Evolutionary conservation across 768 basidiomycete species (phyloP), one percentile per base, ranked within the genome.

Genomic region (Naganishia randhawae): DNA sequence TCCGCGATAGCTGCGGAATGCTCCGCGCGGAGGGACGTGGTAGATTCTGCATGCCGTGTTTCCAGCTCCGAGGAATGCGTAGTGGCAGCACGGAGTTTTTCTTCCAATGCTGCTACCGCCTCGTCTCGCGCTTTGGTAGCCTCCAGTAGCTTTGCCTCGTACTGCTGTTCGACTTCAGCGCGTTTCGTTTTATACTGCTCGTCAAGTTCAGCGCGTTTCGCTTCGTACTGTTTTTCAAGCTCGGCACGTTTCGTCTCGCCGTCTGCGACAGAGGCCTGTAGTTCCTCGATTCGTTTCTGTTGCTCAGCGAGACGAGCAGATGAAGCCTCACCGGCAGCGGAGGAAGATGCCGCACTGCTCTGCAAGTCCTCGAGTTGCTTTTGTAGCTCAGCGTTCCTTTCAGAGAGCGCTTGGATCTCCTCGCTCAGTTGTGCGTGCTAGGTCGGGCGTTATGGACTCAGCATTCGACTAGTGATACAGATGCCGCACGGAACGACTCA

Each of bases 171-270:
- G 16, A 31, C n/a, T 11, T 65, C 48, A 1, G 42, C 65, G 11
- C 22, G 32, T 31, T 53, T 32, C 14, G 65, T n/a, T n/a, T n/a
- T n/a, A n/a, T n/a, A n/a, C n/a, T n/a, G n/a, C n/a, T n/a, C 50
- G 13, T 52, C 42, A 27, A 27, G 19, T 37, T 99, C 95, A 76
- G 96, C 95, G 73, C 96, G 94, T 78, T 97, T 93, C 80, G 92
- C 92, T 79, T 95, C 91, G 22, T n/a, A n/a, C n/a, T n/a, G n/a
- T n/a, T n/a, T n/a, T 22, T 48, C 45, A 48, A 87, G 85, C 9
- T 96, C 92, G 71, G 85, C 87, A 53, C 85, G 84, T 76, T 88
- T 89, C 63, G 83, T 84, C 71, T 89, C 85, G 5, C 86, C 82
- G 0, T 79, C 80, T 48, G 80, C 77, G 9, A 91, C 17, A 14